Percentiles rank a stretch among this genome's conserved stretches.
Evolutionary conservation across 2,329 filamentous ascomycete genomes (phyloP).

Genomic region (Xylariaceae sp.): DNA sequence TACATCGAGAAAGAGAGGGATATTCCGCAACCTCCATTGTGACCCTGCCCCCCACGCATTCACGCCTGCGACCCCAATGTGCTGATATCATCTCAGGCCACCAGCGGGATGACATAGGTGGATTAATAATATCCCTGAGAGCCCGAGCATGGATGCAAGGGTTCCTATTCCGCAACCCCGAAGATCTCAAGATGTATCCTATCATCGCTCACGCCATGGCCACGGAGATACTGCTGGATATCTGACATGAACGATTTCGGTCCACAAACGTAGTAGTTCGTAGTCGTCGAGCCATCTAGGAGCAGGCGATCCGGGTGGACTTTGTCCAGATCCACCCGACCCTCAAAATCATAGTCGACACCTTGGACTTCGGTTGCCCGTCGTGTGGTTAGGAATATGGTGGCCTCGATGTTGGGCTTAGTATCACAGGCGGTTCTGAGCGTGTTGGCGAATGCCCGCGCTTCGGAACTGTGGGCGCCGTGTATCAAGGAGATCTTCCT

Average conservation of each 20-base stretch:
- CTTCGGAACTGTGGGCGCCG: constrained; percentile 45
- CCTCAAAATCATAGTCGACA: constrained; percentile 53
- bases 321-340: constrained; percentile 53
- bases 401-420: constrained; percentile 43
- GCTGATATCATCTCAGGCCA: too few species aligned
- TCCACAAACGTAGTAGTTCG: constrained; percentile 69
- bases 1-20: too few species aligned
- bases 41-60: too few species aligned
- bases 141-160: neutral
- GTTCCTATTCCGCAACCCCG: constrained; percentile 36
- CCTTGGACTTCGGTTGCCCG: constrained; percentile 41
- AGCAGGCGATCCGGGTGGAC: constrained; percentile 51
- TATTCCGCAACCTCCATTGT: too few species aligned
- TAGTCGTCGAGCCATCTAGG: constrained; percentile 40
- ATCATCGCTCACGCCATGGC: constrained; percentile 49
- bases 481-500: constrained; percentile 60
- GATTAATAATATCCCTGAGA: too few species aligned
- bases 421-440: constrained; percentile 38
- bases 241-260: constrained; percentile 65
- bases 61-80: too few species aligned
- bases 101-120: too few species aligned
- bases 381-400: constrained; percentile 54
- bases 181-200: constrained; percentile 65
- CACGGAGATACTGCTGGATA: constrained; percentile 46
- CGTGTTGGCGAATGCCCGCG: constrained; percentile 51